Conservation (phyloP, 1,139 yeast species). For the Nakaseomyces bracarensis region DNA sequence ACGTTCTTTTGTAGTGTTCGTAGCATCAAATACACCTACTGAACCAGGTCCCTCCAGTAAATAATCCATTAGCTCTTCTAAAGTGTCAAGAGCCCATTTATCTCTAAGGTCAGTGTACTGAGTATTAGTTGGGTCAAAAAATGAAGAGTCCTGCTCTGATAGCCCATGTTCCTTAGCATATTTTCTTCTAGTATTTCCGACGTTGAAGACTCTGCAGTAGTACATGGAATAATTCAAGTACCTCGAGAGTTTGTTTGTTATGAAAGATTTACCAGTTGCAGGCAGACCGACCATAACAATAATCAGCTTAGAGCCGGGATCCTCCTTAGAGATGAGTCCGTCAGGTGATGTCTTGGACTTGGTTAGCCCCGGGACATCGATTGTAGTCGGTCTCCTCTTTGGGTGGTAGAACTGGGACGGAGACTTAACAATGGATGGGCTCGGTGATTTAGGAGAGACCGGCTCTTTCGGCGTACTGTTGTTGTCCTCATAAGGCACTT, state of each 20-base stretch:
- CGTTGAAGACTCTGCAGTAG: conserved; percentile 82
- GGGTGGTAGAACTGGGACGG: conserved; percentile 19
- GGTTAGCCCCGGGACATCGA: conserved; percentile 90
- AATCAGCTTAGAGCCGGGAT: conserved; percentile 70
- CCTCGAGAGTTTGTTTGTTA: conserved; percentile 80
- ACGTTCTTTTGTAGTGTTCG: conserved; percentile 75
- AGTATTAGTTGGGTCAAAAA: conserved; percentile 74
- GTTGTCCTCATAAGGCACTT: not conserved
- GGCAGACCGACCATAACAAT: conserved; percentile 94
- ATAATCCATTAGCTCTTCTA: conserved; percentile 76
- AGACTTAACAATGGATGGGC: conserved; percentile 7
- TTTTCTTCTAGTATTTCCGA: conserved; percentile 83
- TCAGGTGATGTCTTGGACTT: conserved; percentile 76
- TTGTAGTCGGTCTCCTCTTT: conserved; percentile 55
- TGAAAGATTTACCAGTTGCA: conserved; percentile 86
- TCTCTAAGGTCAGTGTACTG: conserved; percentile 65
- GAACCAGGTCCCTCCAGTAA: conserved; percentile 75
- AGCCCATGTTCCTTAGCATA: conserved; percentile 38
- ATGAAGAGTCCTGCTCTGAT: conserved; percentile 60
- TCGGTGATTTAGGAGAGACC: conserved; percentile 1
- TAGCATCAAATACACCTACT: conserved; percentile 93
- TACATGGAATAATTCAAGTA: conserved; percentile 90
- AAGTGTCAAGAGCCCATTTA: conserved; percentile 93
- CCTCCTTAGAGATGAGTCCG: conserved; percentile 65
- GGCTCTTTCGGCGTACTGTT: not conserved